Evolutionary conservation across 1,284 basidiomycete species (phyloP).

Genomic region (Irpex sp.): DNA sequence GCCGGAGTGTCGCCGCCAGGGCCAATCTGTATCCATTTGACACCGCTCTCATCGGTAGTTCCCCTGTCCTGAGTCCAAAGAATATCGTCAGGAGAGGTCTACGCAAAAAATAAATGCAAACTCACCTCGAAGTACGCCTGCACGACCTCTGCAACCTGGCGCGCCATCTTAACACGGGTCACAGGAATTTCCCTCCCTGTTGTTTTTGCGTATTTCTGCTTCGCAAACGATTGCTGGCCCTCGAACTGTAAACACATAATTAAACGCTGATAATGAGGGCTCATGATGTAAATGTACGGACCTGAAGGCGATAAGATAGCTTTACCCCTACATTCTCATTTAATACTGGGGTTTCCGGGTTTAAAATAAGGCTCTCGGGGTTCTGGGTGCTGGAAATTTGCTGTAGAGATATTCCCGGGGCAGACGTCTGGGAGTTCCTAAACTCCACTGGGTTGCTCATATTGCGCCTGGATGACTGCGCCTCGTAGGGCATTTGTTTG

Average conservation of each 20-base stretch:
- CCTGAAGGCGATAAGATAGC: conserved; percentile 5
- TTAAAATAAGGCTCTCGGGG: not conserved
- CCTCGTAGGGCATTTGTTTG: not conserved
- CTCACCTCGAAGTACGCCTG: conserved; percentile 3
- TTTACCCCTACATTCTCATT: not conserved
- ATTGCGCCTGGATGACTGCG: conserved; percentile 3
- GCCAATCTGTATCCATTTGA: not conserved
- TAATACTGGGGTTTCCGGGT: not conserved
- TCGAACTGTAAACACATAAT: not conserved
- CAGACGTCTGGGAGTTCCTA: not conserved
- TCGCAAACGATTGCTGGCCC: not conserved
- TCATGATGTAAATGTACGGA: not conserved
- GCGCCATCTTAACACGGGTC: not conserved
- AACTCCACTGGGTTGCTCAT: not conserved
- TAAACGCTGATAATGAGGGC: not conserved
- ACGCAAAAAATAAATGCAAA: not conserved
- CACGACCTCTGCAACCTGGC: conserved; percentile 2
- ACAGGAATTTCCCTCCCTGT: not conserved
- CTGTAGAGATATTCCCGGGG: not conserved
- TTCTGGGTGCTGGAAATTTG: not conserved
- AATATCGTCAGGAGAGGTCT: not conserved
- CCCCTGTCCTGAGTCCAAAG: not conserved
- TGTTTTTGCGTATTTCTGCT: conserved; percentile 1
- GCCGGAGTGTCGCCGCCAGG: not conserved
- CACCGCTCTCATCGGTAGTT: not conserved